Base-by-base conservation (phyloP, 805 yeast genomes). In the Candida glaebosa region DNA sequence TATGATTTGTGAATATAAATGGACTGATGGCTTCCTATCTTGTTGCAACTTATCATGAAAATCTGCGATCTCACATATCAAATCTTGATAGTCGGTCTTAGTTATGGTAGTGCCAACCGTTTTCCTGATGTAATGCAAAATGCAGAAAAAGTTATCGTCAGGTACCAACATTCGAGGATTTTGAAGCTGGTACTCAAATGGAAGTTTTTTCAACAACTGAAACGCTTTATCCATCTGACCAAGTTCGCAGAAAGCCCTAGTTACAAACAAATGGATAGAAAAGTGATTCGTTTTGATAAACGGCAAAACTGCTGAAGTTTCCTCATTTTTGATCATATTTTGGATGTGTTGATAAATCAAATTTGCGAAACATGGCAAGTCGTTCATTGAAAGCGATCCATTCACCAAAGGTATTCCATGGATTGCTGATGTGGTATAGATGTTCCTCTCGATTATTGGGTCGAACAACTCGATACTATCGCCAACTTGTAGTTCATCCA, bases 341-440 rank as follows among this genome's bases (percentile, higher is more conserved):
- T 54, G 48, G 15, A 58, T 41, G 14, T 52, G 44, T 14, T 41
- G 30, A 3, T 20, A 37, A 8, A 67, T 48, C 31, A 65, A 43
- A 2, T 20, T 32, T 10, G 47, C 40, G 45, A 67, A 69, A 5
- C 43, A 30, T 0, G 74, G 73, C 17, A 69, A 48, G 44, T 69
- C 74, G 7, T 45, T 49, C 2, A 53, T 44, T 4, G 40, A 38
- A 5, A 69, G 28, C 1, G 47, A 42, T 1, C 70, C 72, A 19
- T 53, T 53, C 7, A 69, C 42, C 5, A 61, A 42, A 2, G 71
- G 65, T 30, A 49, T 46, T 18, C 49, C 44, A 1, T 43, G 38
- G 10, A 38, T 46, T 9, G 50, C 47, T 2, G 58, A 53, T 2
- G 56, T 38, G 2, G 58, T 41, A 43, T 60, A 61, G 6, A 56